phyloP scores from a whole-genome alignment of 1,284 basidiomycete species.

The Ceratobasidium papillatum region DNA sequence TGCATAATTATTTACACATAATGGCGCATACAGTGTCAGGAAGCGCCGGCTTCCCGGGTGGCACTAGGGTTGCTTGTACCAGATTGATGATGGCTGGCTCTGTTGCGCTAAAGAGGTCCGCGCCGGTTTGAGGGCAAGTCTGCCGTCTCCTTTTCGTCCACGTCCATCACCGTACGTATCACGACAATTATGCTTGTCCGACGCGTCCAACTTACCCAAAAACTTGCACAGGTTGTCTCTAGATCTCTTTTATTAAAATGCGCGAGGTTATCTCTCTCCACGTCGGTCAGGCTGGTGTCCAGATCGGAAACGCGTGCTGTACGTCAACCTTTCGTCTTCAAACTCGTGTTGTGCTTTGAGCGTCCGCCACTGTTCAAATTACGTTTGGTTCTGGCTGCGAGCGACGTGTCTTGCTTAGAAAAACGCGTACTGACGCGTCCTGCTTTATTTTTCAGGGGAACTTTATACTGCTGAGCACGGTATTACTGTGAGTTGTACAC shows the following conservation, averaged over 20 bases:
- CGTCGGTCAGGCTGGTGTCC: conserved; percentile 95
- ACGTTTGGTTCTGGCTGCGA: not conserved
- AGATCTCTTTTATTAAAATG: conserved; percentile 39
- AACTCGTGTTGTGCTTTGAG: not conserved
- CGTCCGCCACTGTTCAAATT: not conserved
- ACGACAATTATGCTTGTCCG: not conserved
- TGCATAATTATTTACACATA: conserved; percentile 35
- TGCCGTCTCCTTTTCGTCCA: conserved; percentile 15
- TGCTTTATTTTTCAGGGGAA: conserved; percentile 77
- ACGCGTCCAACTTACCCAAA: conserved; percentile 2
- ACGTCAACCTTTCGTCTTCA: conserved; percentile 31
- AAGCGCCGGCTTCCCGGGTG: conserved; percentile 17
- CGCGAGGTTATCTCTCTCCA: conserved; percentile 87
- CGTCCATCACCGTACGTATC: conserved; percentile 42
- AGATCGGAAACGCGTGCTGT: conserved; percentile 92
- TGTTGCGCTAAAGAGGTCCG: conserved; percentile 6
- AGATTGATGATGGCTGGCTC: not conserved
- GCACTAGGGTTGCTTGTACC: conserved; percentile 6
- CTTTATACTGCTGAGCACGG: conserved; percentile 99
- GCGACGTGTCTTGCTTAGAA: not conserved
- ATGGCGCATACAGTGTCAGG: conserved; percentile 19
- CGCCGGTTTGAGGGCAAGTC: conserved; percentile 25
- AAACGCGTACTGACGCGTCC: conserved; percentile 41
- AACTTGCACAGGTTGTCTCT: conserved; percentile 2
- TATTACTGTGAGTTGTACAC: conserved; percentile 74